These are phyloP conservation scores for Stephanodiscus triporus DNA, from an alignment of 108 stramenopile genomes.

Conservation along the genomic window DNA sequence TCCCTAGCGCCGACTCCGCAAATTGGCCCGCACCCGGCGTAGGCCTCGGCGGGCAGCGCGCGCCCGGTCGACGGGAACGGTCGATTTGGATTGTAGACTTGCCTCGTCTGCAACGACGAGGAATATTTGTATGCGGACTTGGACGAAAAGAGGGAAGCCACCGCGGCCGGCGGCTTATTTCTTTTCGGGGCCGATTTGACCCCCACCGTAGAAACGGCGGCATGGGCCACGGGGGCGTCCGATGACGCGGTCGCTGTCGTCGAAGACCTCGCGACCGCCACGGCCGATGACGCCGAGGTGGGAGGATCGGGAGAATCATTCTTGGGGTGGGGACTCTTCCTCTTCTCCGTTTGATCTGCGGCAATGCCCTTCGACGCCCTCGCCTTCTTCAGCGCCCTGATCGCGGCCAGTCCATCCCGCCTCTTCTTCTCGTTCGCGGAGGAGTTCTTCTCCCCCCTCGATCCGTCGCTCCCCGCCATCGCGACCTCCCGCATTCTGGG, in stretches of 20 bases:
- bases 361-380: not conserved
- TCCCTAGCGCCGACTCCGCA: constrained; percentile 1
- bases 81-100: constrained; percentile 23
- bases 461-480: no score
- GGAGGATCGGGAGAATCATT: not conserved
- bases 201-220: not conserved
- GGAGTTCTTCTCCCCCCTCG: not conserved
- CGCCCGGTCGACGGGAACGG: constrained; percentile 26
- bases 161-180: constrained; percentile 11
- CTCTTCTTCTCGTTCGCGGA: constrained; percentile 3
- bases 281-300: not conserved
- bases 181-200: not conserved
- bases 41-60: constrained; percentile 34
- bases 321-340: constrained; percentile 2
- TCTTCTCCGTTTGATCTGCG: not conserved
- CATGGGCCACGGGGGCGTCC: constrained; percentile 6
- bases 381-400: not conserved
- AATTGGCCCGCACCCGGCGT: constrained; percentile 41
- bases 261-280: not conserved
- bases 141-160: constrained; percentile 15
- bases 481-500: not conserved
- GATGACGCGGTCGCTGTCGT: not conserved
- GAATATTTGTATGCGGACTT: not conserved
- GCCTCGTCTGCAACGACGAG: not conserved
- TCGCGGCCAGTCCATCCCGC: not conserved